phyloP scores from a whole-genome alignment of 2,329 filamentous ascomycete species.

The Juglanconis oblonga region DNA sequence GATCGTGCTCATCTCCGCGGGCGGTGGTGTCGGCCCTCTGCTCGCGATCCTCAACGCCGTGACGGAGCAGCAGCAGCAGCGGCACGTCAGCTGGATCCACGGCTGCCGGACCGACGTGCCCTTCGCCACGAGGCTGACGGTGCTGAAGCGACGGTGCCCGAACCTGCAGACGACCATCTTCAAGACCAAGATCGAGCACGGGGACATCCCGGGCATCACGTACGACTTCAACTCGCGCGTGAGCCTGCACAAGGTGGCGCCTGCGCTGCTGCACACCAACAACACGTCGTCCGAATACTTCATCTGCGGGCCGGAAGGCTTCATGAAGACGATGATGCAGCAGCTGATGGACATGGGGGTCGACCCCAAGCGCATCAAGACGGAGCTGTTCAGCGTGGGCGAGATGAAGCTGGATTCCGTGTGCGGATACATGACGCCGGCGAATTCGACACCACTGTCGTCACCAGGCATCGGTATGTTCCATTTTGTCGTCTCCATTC shows the following conservation, averaged over 20 bases:
- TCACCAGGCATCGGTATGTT: slow-evolving; percentile 16
- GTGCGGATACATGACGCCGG: slow-evolving; percentile 3
- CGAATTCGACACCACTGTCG: slow-evolving; percentile 13
- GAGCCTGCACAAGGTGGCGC: slow-evolving; percentile 38
- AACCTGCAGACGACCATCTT: slow-evolving; percentile 39
- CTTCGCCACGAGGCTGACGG: slow-evolving; percentile 47
- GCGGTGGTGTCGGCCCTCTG: slow-evolving; percentile 54
- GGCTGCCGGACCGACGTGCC: slow-evolving; percentile 47
- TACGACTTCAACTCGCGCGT: slow-evolving; percentile 38
- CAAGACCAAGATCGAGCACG: slow-evolving; percentile 41
- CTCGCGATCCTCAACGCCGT: slow-evolving; percentile 55
- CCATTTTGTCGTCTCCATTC: not conserved
- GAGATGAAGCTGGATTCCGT: slow-evolving; percentile 26
- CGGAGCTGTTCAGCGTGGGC: slow-evolving; percentile 39
- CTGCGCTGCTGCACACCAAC: slow-evolving; percentile 38
- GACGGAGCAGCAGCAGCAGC: slow-evolving; percentile 35
- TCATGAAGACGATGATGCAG: slow-evolving; percentile 43
- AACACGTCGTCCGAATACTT: slow-evolving; percentile 43
- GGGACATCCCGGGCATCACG: slow-evolving; percentile 37
- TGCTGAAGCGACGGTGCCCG: slow-evolving; percentile 31
- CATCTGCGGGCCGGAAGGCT: slow-evolving; percentile 45
- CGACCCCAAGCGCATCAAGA: slow-evolving; percentile 31
- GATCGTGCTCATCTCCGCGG: slow-evolving; percentile 55
- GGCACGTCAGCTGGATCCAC: slow-evolving; percentile 54
- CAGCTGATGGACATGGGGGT: slow-evolving; percentile 36